A percentile compares a stretch with the other conserved stretches of the same genome.
phyloP scores from a whole-genome alignment of 495 filamentous ascomycete genomes.

The Aspergillus nanangensis region DNA sequence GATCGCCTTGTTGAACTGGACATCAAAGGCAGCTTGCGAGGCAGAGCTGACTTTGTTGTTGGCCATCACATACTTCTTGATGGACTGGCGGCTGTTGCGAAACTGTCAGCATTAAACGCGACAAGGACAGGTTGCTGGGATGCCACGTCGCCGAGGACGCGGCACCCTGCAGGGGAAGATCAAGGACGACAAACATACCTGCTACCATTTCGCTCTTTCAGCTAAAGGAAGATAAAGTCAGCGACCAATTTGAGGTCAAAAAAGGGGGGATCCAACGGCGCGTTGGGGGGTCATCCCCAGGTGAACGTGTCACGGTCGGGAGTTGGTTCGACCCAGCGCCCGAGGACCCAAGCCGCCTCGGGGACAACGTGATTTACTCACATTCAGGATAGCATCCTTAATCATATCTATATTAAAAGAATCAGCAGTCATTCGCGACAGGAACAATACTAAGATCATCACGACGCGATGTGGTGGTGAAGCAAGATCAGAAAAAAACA shows the following conservation, averaged over 20 bases:
- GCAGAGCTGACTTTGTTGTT: slow-evolving; percentile 84
- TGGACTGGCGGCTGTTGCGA: slow-evolving; percentile 72
- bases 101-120: slow-evolving; percentile 10
- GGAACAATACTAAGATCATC: slow-evolving; percentile 18
- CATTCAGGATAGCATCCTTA: slow-evolving; percentile 63
- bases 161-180: slow-evolving; percentile 9
- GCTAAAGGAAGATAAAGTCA: slow-evolving; percentile 39
- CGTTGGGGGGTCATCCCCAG: slow-evolving; percentile 23
- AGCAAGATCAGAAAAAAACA: slow-evolving; percentile 41
- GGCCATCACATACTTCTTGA: slow-evolving; percentile 96
- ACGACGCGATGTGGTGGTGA: slow-evolving; percentile 42
- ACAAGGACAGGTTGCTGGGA: slow-evolving; percentile 7
- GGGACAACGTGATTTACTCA: slow-evolving; percentile 48
- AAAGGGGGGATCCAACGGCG: slow-evolving; percentile 10
- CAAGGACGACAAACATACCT: slow-evolving; percentile 46
- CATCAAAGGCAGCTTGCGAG: slow-evolving; percentile 72
- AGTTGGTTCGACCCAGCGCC: slow-evolving; percentile 24
- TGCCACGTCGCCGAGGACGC: slow-evolving; percentile 15
- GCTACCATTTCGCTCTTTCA: slow-evolving; percentile 63
- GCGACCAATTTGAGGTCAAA: slow-evolving; percentile 21
- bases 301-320: slow-evolving; percentile 41
- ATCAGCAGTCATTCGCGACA: slow-evolving; percentile 49
- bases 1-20: slow-evolving; percentile 90
- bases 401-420: slow-evolving; percentile 57
- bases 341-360: slow-evolving; percentile 28